A percentile compares a stretch with the other conserved stretches of the same genome.
Evolutionary conservation across 2,329 filamentous ascomycete genomes (phyloP).

Genomic region (Trichocomaceae sp.): DNA sequence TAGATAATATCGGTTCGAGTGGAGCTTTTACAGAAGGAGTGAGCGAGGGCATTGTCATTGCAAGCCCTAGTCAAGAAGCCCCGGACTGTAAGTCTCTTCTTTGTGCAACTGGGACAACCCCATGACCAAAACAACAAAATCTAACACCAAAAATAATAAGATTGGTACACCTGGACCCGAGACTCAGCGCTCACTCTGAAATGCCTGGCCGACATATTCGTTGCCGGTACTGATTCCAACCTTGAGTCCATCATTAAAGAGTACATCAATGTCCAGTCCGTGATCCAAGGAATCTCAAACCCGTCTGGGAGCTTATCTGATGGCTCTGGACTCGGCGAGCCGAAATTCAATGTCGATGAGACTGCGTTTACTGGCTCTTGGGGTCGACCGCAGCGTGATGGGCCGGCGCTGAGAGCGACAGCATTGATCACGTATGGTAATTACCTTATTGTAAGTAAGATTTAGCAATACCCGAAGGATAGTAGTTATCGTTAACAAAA

Average conservation of each 20-base stretch:
- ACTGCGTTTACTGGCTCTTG: slow-evolving; percentile 59
- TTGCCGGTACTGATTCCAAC: slow-evolving; percentile 48
- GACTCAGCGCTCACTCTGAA: slow-evolving; percentile 69
- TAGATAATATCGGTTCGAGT: slow-evolving; percentile 52
- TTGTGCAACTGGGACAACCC: neutral
- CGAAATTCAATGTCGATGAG: slow-evolving; percentile 63
- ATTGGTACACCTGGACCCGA: slow-evolving; percentile 73
- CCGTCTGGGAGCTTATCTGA: slow-evolving; percentile 53
- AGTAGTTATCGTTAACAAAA: neutral
- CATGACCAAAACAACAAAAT: neutral
- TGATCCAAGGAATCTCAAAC: slow-evolving; percentile 59
- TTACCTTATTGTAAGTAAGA: slow-evolving; percentile 53
- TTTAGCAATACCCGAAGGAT: neutral
- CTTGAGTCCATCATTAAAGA: slow-evolving; percentile 59
- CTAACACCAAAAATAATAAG: slow-evolving; percentile 32
- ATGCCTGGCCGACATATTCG: slow-evolving; percentile 61
- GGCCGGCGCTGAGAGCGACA: slow-evolving; percentile 28
- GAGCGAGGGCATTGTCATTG: slow-evolving; percentile 48
- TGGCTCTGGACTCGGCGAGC: slow-evolving; percentile 55
- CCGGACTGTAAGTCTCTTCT: slow-evolving; percentile 44
- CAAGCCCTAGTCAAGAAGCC: slow-evolving; percentile 50
- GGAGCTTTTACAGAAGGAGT: slow-evolving; percentile 46
- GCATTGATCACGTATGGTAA: slow-evolving; percentile 44
- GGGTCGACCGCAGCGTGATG: slow-evolving; percentile 64
- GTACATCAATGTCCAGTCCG: slow-evolving; percentile 60